Evolutionary conservation across 352 stramenopile species (phyloP), one percentile per base, ranked within the genome.

Genomic region (Globisporangium solare): DNA sequence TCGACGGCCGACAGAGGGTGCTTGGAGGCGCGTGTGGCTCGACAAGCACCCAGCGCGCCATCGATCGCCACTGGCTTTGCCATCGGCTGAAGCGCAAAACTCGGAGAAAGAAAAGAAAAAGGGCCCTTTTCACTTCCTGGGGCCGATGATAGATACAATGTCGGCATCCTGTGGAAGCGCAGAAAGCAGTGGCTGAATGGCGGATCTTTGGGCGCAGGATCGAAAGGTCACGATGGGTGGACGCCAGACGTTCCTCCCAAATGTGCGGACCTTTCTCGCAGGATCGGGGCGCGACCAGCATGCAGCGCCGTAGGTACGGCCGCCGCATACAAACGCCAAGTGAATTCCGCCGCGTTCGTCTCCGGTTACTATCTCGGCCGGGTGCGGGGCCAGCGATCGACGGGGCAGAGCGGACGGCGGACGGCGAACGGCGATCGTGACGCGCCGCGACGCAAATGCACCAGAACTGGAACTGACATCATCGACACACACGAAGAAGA

Each of bases 381-480:
- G 24, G 5, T 35, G 27, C 27, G 27, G 27, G 27, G 27, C 27
- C 27, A 35, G 42, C 20, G 6, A 8, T 47, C 17, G 42, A 47
- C 11, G 42, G 42, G 5, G 10, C 27, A 35, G 7, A 35, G 27
- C 7, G 10, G 27, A 35, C 27, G 0, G 2, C 11, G 17, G 20
- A 47, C 6, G 10, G 21, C 22, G 63, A 76, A 64, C 46, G 48
- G 42, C 8, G 18, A 17, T 37, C 59, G 60, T 77, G 69, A 77
- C 69, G 66, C 66, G 58, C 63, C 40, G 54, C 66, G 69, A 77
- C 69, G 54, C 54, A 54, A 46, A 45, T 40, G 39, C 51, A 49
- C 51, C 51, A 56, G 51, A 52, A 52, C 42, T 52, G 54, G 52
- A 46, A 42, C 18, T 52, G 42, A 59, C 43, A 51, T 6, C 41